These are phyloP conservation scores for button mushroom (Agaricus bisporus) DNA, from an alignment of 768 basidiomycete species.

Conservation along the genomic window DNA sequence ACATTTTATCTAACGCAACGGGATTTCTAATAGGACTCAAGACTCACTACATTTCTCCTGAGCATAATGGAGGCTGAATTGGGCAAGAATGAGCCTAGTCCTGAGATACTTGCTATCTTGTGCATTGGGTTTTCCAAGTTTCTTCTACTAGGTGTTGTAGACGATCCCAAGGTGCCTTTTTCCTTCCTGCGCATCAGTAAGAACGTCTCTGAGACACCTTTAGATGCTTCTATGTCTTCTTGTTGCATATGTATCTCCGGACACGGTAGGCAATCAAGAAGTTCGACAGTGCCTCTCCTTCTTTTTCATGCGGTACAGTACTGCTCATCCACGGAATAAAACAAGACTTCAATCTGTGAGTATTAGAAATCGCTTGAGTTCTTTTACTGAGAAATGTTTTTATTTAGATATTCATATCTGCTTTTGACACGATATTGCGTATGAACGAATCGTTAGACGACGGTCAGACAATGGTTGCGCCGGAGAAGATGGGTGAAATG, in stretches of 20 bases:
- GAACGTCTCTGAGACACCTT: background rate
- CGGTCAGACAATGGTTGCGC: slow-evolving; percentile 66
- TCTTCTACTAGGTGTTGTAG: slow-evolving; percentile 77
- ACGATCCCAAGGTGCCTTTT: slow-evolving; percentile 62
- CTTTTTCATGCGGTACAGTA: slow-evolving; percentile 94
- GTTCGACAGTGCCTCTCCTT: slow-evolving; percentile 91
- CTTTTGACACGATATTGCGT: slow-evolving; percentile 55
- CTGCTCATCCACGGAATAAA: slow-evolving; percentile 78
- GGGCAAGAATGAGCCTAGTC: slow-evolving; percentile 60
- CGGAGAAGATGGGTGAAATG: slow-evolving; percentile 70
- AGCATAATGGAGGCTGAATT: slow-evolving; percentile 21
- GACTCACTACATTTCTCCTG: slow-evolving; percentile 41
- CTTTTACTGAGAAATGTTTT: background rate
- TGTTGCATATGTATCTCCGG: slow-evolving; percentile 76
- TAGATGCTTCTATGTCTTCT: slow-evolving; percentile 37
- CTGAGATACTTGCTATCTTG: slow-evolving; percentile 71
- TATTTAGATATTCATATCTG: slow-evolving; percentile 60
- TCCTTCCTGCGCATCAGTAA: too few species aligned
- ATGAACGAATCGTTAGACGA: slow-evolving; percentile 63
- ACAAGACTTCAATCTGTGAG: slow-evolving; percentile 47
- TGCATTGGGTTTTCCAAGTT: slow-evolving; percentile 86
- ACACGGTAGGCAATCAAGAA: slow-evolving; percentile 77
- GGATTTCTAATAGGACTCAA: slow-evolving; percentile 25
- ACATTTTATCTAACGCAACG: background rate
- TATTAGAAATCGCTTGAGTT: background rate